These are phyloP conservation scores for Curvularia hawaiiensis DNA, from an alignment of 2,329 filamentous ascomycete genomes.

Conservation along the genomic window DNA sequence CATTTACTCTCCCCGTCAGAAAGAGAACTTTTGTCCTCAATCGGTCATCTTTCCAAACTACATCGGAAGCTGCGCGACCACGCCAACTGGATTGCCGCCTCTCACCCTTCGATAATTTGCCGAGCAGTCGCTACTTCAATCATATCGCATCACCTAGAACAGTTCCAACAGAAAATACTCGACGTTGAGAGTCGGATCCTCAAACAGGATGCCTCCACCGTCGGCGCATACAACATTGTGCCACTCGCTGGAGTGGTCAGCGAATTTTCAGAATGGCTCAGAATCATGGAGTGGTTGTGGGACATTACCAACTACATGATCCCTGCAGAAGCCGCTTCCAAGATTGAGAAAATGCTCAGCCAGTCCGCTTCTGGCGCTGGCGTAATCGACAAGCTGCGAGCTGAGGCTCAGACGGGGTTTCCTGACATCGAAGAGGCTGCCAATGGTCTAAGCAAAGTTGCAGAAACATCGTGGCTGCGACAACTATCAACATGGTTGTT, in stretches of 20 bases:
- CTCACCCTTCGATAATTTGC: conserved; percentile 81
- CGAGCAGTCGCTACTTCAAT: conserved; percentile 85
- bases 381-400: conserved; percentile 77
- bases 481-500: conserved; percentile 90
- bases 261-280: conserved; percentile 86
- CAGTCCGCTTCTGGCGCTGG: conserved; percentile 66
- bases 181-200: conserved; percentile 83
- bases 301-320: conserved; percentile 72
- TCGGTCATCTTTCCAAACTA: conserved; percentile 77
- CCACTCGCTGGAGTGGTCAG: conserved; percentile 83
- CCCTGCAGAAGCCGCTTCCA: conserved; percentile 33
- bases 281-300: conserved; percentile 86
- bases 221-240: conserved; percentile 92
- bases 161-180: conserved; percentile 83
- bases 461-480: conserved; percentile 89
- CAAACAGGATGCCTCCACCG: conserved; percentile 74
- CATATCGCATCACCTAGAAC: conserved; percentile 72
- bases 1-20: conserved; percentile 75
- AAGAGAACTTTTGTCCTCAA: conserved; percentile 76
- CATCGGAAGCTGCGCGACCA: conserved; percentile 74
- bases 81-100: conserved; percentile 68
- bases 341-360: conserved; percentile 19
- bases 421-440: conserved; percentile 81
- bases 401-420: conserved; percentile 85
- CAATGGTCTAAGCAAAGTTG: conserved; percentile 71